Evolutionary conservation across 345 rosid genomes (phyloP).

Genomic region (Erysimum cheiranthoides): DNA sequence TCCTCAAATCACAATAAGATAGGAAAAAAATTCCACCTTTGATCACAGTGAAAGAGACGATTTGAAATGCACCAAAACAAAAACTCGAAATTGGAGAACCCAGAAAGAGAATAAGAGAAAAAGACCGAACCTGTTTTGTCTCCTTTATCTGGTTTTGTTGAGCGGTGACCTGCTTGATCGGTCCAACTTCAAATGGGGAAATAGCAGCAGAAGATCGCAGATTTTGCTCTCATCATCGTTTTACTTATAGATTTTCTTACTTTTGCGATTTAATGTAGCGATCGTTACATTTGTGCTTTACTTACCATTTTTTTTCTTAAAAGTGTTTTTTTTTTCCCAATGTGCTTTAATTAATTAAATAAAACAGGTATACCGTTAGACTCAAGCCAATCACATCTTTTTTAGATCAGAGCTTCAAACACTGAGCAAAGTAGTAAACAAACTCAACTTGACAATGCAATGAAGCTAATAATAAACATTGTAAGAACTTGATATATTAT

Average conservation of each 20-base stretch:
- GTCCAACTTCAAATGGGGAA: constrained; percentile 20
- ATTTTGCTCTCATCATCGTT: constrained; percentile 24
- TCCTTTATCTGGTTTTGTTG: constrained; percentile 1
- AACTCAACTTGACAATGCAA: background rate
- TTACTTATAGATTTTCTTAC: constrained; percentile 18
- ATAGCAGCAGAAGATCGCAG: constrained; percentile 22
- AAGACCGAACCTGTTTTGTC: constrained; percentile 22
- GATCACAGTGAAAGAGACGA: constrained; percentile 1
- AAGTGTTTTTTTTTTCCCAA: no score
- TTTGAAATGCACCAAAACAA: constrained; percentile 32
- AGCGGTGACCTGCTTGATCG: constrained; percentile 14
- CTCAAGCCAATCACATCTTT: background rate
- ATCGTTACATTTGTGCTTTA: no score
- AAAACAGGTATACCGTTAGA: no score
- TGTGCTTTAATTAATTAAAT: no score
- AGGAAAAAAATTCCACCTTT: background rate
- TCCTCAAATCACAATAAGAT: background rate
- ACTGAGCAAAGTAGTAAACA: background rate
- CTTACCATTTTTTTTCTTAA: no score
- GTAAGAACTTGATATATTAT: background rate
- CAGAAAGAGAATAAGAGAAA: constrained; percentile 16
- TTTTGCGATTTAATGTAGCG: background rate
- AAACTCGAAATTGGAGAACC: background rate
- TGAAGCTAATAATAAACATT: background rate
- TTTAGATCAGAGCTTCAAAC: background rate